Evolutionary conservation across 441 rosid genomes (phyloP).

Genomic region (Pelargonium citronellum): DNA sequence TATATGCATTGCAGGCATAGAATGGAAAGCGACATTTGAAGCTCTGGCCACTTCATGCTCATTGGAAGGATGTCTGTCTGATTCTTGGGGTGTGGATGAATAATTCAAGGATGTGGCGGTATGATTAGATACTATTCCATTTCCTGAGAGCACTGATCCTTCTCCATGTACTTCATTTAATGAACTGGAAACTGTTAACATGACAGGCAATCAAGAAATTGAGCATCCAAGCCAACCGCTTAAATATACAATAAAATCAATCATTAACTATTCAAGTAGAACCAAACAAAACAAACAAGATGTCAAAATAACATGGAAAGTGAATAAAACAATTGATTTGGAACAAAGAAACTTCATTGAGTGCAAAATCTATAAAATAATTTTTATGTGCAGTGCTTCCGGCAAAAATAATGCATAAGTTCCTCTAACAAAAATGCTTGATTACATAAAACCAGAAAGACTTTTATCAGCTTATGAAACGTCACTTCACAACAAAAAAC

Average conservation of each 20-base stretch:
- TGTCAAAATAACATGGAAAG: not conserved
- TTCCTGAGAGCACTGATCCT: conserved; percentile 23
- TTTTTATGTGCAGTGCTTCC: not conserved
- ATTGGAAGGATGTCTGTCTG: conserved; percentile 18
- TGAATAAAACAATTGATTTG: not conserved
- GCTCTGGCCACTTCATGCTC: conserved; percentile 30
- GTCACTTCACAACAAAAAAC: not conserved
- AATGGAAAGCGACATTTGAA: conserved; percentile 41
- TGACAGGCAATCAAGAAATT: not conserved
- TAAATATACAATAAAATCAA: not conserved
- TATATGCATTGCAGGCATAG: conserved; percentile 59
- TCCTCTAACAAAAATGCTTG: not conserved
- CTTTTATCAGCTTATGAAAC: too few relatives aligned
- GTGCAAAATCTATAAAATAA: not conserved
- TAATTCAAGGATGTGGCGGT: conserved; percentile 19
- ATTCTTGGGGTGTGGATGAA: conserved; percentile 29
- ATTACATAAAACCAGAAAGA: too few relatives aligned
- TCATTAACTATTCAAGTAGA: not conserved
- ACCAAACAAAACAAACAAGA: not conserved
- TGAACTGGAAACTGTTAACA: conserved; percentile 28
- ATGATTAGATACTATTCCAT: conserved; percentile 31
- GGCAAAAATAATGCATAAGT: not conserved
- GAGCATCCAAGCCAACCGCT: not conserved
- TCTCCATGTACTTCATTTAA: conserved; percentile 41
- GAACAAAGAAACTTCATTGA: not conserved